phyloP scores from a whole-genome alignment of 768 basidiomycete species.

The Coprinellus micaceus region DNA sequence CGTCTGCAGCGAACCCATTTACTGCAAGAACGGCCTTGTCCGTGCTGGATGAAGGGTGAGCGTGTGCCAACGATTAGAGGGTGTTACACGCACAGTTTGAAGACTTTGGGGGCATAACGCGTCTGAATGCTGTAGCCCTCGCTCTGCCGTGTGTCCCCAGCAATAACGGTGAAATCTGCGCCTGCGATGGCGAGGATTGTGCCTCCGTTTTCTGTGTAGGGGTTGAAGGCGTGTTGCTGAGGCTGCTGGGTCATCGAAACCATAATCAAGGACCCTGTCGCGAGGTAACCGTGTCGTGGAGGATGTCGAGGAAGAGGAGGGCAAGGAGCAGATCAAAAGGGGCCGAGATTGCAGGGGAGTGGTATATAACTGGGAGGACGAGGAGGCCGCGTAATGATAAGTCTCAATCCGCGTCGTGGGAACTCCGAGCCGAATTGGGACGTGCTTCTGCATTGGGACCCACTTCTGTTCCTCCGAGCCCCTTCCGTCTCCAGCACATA shows the following conservation, averaged over 20 bases:
- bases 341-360: background rate
- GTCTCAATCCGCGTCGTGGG: background rate
- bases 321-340: background rate
- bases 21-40: constrained; percentile 92
- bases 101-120: constrained; percentile 93
- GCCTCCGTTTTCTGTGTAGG: constrained; percentile 91
- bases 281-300: background rate
- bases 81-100: constrained; percentile 65
- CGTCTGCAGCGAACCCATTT: constrained; percentile 96
- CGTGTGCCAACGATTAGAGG: constrained; percentile 3
- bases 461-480: constrained; percentile 1
- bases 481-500: background rate
- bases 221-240: constrained; percentile 71
- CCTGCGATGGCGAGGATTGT: constrained; percentile 96
- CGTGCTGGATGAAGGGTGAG: constrained; percentile 49
- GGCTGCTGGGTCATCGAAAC: constrained; percentile 32
- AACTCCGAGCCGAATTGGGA: background rate
- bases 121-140: constrained; percentile 99
- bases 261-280: constrained; percentile 17
- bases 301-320: background rate
- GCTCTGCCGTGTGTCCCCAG: constrained; percentile 94
- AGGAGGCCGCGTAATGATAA: constrained; percentile 1
- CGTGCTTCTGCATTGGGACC: background rate
- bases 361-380: background rate
- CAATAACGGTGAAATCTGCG: constrained; percentile 88